Conservation (phyloP, 2,329 filamentous ascomycete species). For the Neofusicoccum sp. region DNA sequence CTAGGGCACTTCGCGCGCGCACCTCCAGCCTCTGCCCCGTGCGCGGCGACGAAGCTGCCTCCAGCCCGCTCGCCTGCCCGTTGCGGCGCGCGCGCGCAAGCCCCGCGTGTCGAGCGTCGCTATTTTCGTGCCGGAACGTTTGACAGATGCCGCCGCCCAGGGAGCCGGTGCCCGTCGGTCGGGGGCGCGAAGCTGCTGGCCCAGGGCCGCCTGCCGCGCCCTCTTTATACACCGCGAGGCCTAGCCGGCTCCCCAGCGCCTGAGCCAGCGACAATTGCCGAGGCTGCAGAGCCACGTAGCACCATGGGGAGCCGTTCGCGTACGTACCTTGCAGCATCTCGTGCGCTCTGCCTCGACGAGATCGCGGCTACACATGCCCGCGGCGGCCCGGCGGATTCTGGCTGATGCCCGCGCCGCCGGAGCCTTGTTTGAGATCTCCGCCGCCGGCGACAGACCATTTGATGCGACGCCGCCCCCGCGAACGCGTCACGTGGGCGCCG, state of each 20-base stretch:
- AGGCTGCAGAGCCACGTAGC: slow-evolving; percentile 16
- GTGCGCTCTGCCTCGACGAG: neutral
- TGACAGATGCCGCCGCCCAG: neutral
- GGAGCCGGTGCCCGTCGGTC: neutral
- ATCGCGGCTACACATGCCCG: neutral
- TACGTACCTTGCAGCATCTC: slow-evolving; percentile 11
- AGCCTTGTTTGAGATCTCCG: slow-evolving; percentile 4
- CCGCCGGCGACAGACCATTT: neutral
- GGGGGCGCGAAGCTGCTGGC: neutral
- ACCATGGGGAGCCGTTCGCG: slow-evolving; percentile 10
- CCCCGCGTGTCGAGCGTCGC: neutral
- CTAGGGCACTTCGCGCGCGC: slow-evolving; percentile 8
- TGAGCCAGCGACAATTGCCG: slow-evolving; percentile 7
- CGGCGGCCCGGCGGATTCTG: neutral
- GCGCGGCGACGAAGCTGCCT: neutral
- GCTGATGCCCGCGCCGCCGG: neutral
- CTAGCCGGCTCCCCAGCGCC: slow-evolving; percentile 15
- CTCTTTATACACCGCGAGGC: slow-evolving; percentile 7
- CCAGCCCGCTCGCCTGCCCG: slow-evolving; percentile 10
- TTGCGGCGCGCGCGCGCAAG: neutral
- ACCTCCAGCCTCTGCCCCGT: slow-evolving; percentile 19
- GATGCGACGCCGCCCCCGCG: neutral
- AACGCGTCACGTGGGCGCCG: neutral
- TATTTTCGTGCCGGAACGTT: neutral
- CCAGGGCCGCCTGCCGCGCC: neutral